These are phyloP conservation scores for Sugiyamaella mastotermitis DNA, from an alignment of 805 yeast species.

Conservation along the genomic window DNA sequence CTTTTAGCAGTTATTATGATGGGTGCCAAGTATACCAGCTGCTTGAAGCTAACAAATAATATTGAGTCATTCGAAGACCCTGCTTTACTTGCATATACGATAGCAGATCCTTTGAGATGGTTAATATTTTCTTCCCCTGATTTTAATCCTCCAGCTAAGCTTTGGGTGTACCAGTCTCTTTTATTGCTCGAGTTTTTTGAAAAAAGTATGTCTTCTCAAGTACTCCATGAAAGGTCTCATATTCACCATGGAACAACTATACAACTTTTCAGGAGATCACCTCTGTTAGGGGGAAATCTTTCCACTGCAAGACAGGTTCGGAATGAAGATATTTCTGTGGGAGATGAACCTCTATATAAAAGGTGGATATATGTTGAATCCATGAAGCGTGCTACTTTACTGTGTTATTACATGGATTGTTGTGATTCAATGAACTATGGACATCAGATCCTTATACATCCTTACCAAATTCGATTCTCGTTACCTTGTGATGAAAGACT, in stretches of 20 bases:
- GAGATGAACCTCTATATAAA: too few relatives aligned
- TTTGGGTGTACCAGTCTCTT: constrained; percentile 72
- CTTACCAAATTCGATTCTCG: too few relatives aligned
- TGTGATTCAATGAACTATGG: too few relatives aligned
- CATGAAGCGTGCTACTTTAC: too few relatives aligned
- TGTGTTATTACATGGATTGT: too few relatives aligned
- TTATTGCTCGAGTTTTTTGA: constrained; percentile 70
- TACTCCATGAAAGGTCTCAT: constrained; percentile 74
- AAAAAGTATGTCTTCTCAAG: constrained; percentile 60
- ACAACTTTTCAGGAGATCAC: constrained; percentile 68
- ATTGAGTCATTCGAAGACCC: constrained; percentile 8
- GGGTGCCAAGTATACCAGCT: constrained; percentile 36
- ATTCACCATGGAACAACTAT: constrained; percentile 83
- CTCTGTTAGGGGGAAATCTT: too few relatives aligned
- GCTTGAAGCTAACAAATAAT: constrained; percentile 23
- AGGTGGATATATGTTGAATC: too few relatives aligned
- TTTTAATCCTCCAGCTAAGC: constrained; percentile 68
- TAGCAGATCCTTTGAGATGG: constrained; percentile 61
- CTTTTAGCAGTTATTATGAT: constrained; percentile 49
- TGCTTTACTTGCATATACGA: constrained; percentile 35
- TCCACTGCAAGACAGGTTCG: too few relatives aligned
- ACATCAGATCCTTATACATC: too few relatives aligned
- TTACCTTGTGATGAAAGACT: too few relatives aligned
- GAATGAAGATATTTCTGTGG: too few relatives aligned
- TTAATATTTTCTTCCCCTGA: constrained; percentile 62